Percentiles rank a stretch among this genome's conserved stretches.
Conservation (phyloP, 495 filamentous ascomycete species). For the Daldinia childiae region DNA sequence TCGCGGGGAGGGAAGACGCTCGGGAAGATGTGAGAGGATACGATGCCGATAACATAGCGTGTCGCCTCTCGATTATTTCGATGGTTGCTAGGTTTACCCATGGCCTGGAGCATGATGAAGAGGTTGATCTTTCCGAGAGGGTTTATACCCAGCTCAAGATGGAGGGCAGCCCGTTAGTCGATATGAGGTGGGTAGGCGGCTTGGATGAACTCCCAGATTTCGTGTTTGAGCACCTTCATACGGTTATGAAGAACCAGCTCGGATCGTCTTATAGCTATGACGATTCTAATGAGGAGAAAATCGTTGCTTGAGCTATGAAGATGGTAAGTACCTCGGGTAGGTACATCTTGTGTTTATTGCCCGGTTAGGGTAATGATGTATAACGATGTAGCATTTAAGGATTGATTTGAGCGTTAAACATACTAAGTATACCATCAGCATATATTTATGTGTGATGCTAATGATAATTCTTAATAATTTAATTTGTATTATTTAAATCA, state of each 20-base stretch:
- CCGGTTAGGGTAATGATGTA: background rate
- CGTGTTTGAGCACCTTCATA: background rate
- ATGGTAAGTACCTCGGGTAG: background rate
- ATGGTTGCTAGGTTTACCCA: constrained; percentile 6
- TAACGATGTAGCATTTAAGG: background rate
- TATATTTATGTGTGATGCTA: background rate
- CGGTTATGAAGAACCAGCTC: constrained; percentile 11
- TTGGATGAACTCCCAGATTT: background rate
- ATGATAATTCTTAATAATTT: background rate
- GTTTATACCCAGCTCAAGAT: constrained; percentile 33
- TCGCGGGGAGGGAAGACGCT: background rate
- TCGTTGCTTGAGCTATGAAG: background rate
- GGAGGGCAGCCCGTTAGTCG: constrained; percentile 19
- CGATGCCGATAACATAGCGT: constrained; percentile 15
- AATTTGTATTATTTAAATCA: background rate
- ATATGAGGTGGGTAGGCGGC: background rate
- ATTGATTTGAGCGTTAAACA: background rate
- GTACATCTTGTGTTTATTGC: background rate
- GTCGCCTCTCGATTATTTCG: constrained; percentile 13
- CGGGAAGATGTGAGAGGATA: constrained; percentile 12
- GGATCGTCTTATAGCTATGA: background rate
- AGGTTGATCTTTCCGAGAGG: constrained; percentile 9
- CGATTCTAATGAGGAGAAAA: background rate
- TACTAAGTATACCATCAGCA: background rate
- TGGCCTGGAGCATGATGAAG: constrained; percentile 17